phyloP scores from a whole-genome alignment of 2,329 filamentous ascomycete genomes.

The Salinomyces thailandicus region DNA sequence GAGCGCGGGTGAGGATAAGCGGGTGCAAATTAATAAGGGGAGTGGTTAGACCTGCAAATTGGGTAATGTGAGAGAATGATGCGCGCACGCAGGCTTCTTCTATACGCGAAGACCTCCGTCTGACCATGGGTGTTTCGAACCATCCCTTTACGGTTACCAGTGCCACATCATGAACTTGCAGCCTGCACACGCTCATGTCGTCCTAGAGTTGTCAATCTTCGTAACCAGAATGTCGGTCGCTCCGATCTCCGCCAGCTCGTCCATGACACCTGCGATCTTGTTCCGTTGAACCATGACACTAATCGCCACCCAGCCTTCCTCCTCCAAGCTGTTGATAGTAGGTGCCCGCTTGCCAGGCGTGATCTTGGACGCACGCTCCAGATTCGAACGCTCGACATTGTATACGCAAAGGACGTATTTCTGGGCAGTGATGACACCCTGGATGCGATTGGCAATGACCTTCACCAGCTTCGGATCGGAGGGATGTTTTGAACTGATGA shows the following conservation, averaged over 20 bases:
- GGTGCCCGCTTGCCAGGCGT: constrained; percentile 91
- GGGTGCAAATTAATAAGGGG: constrained; percentile 76
- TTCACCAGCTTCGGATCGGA: constrained; percentile 72
- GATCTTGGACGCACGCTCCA: constrained; percentile 60
- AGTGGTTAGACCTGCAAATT: not conserved
- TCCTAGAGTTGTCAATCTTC: constrained; percentile 67
- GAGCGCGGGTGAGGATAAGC: constrained; percentile 85
- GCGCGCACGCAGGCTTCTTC: too few relatives aligned
- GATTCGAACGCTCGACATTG: constrained; percentile 66
- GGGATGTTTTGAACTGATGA: constrained; percentile 81
- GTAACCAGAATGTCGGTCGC: constrained; percentile 78
- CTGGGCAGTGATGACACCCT: constrained; percentile 90
- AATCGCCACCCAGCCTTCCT: constrained; percentile 87
- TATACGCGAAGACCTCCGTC: too few relatives aligned
- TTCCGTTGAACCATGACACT: constrained; percentile 88
- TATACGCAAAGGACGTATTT: constrained; percentile 93
- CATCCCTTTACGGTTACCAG: too few relatives aligned
- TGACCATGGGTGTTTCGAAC: too few relatives aligned
- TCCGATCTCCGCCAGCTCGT: constrained; percentile 63
- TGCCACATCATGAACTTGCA: constrained; percentile 45
- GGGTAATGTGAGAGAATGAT: not conserved
- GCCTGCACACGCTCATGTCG: constrained; percentile 49
- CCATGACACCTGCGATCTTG: constrained; percentile 76
- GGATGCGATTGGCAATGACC: constrained; percentile 75
- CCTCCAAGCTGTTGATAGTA: constrained; percentile 80